These are phyloP conservation scores for Fraxinus quadrangulata DNA, from an alignment of 257 asterid genomes.

Conservation along the genomic window DNA sequence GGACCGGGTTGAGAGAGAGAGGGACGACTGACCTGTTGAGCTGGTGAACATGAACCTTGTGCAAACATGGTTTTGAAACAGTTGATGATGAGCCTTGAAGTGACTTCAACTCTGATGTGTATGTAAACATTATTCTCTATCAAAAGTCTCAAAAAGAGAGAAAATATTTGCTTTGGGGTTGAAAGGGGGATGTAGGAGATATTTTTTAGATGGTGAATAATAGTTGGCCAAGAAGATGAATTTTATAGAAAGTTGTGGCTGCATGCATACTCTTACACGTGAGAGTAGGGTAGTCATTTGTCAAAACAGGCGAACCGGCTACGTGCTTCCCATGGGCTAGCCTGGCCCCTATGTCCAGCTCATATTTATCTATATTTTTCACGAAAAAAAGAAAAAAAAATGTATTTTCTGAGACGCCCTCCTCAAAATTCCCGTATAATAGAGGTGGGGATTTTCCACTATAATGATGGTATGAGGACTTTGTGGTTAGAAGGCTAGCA, in stretches of 20 bases:
- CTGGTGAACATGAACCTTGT: neutral
- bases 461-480: slow-evolving; percentile 10
- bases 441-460: neutral
- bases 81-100: neutral
- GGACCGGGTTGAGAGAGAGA: neutral
- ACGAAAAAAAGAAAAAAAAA: too few species aligned
- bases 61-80: neutral
- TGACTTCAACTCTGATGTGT: neutral
- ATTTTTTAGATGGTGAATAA: neutral
- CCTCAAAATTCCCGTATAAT: neutral
- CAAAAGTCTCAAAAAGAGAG: neutral
- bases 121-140: neutral
- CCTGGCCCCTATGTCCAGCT: neutral
- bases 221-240: neutral
- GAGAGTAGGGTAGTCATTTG: neutral
- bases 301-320: neutral
- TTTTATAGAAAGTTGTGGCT: neutral
- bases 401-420: neutral
- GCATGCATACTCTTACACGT: neutral
- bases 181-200: neutral
- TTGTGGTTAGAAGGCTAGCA: slow-evolving; percentile 2
- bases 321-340: neutral
- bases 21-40: neutral
- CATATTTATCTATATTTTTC: too few species aligned
- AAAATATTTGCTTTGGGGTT: neutral